Conservation (phyloP, 1,139 yeast genomes). For the Geotrichum klebahnii region DNA sequence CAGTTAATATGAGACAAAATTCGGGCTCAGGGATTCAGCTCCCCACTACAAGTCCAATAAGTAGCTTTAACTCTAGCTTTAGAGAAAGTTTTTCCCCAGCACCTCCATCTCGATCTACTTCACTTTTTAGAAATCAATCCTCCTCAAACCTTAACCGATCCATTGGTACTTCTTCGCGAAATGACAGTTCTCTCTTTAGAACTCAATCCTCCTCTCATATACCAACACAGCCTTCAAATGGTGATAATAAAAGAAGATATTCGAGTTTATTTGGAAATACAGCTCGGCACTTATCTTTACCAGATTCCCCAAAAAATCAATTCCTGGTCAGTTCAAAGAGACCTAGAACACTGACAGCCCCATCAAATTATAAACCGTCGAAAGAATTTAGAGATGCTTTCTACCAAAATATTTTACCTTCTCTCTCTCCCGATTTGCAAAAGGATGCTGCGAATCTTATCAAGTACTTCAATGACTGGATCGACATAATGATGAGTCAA, state of each 20-base stretch:
- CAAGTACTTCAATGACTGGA: neutral
- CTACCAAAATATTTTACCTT: neutral
- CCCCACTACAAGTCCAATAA: neutral
- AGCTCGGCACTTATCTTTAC: neutral
- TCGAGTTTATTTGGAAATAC: conserved; percentile 1
- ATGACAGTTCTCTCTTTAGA: conserved; percentile 9
- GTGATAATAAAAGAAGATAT: conserved; percentile 1
- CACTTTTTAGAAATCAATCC: conserved; percentile 8
- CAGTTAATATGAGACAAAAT: too few species aligned
- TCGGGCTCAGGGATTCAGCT: too few species aligned
- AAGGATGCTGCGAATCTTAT: neutral
- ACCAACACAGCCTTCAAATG: neutral
- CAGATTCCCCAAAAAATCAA: neutral
- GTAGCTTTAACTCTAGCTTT: neutral
- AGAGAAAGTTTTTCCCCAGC: neutral
- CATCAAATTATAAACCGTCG: neutral
- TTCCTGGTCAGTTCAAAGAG: neutral
- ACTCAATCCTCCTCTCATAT: conserved; percentile 16
- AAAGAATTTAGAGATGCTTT: neutral
- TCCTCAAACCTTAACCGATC: neutral
- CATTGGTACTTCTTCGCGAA: neutral
- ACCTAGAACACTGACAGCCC: conserved; percentile 5
- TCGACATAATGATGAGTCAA: neutral
- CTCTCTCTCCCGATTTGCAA: neutral
- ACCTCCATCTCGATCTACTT: neutral